Evolutionary conservation across 371 early-diverging fungal species (phyloP), one percentile per base, ranked within the genome.

Genomic region (Syncephalastrum contaminatum): DNA sequence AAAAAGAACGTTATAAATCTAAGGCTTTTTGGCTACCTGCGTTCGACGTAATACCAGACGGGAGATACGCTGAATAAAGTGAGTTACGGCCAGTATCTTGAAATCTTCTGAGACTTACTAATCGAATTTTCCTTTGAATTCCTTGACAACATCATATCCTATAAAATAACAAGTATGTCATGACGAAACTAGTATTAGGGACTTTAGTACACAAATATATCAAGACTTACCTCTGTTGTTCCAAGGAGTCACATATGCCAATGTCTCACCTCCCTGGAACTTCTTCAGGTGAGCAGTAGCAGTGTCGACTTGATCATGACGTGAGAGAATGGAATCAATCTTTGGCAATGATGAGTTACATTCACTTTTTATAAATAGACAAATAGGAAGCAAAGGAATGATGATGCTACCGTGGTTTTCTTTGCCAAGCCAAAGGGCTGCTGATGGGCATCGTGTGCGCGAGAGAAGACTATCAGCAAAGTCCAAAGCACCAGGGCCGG

Each of bases 201-300:
- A 10, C 49, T 20, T 14, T 8, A 7, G 14, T 8, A 20, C 3
- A 12, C 21, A 50, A 16, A 21, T 50, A 20, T 24, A 53, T 3
- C 21, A 51, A 20, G 10, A 49, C 8, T 4, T 59, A 72, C 87
- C 87, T 58, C 72, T 66, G 53, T 76, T 80, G 60, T 88, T 84
- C 88, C 88, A 88, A 2, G 88, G 88, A 0, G 88, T 88, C 15
- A 88, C 83, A 60, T 84, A 88, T 7, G 77, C 88, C 43, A 88
- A 52, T 1, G 75, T 71, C 6, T 65, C 65, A 14, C 67, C 75
- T 4, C 63, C 67, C 43, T 60, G 22, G 43, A 75, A 78, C 8
- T 51, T 50, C 56, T 81, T 81, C 4, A 47, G 54, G 49, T 73
- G 74, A 2, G 75, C 72, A 22, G 63, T 61, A 18, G 39, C 27